Base-by-base conservation (phyloP, 2,329 filamentous ascomycete genomes). In the Aschersonia sp. region DNA sequence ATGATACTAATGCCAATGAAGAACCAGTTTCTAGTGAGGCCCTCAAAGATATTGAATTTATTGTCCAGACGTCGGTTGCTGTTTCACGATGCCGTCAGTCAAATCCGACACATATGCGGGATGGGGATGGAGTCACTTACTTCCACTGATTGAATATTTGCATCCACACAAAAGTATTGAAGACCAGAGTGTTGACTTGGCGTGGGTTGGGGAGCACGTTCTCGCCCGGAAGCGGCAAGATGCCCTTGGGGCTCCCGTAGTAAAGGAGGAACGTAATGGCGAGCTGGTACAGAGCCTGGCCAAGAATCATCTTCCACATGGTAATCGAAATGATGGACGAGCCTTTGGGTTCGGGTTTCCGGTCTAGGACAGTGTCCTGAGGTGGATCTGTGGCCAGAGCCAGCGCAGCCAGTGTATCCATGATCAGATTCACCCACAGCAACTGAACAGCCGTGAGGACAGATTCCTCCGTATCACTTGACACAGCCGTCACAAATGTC, bases 241-340 rank as follows among this genome's bases (percentile, higher is more conserved):
- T 55, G 9, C 59, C 35, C 58, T 67, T 49, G 65, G 65, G 45
- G 74, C 79, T 32, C 30, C 77, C 87, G 55, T 89, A 97, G 67
- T 89, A 89, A 30, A 95, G 74, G 51, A 90, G 72, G 54, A 95
- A 83, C 0, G 88, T 79, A 45, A 80, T 76, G 29, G 81, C 78
- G 5, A 97, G 77, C 63, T 97, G 89, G 64, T 92, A 97, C 49
- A 95, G 73, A 2, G 88, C 80, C 63, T 97, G 88, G 2, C 89
- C 90, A 43, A 95, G 75, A 52, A 97, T 95, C 90, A 97, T 97
- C 73, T 97, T 97, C 90, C 90, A 94, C 90, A 97, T 97, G 14
- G 84, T 89, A 35, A 83, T 71, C 1, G 88, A 94, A 56, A 97
- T 92, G 51, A 80, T 78, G 41, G 72, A 69, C 4, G 74, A 62